Percentiles rank a stretch among this genome's conserved stretches.
phyloP scores from a whole-genome alignment of 371 early-diverging fungal species.

The Actinomucor elegans region DNA sequence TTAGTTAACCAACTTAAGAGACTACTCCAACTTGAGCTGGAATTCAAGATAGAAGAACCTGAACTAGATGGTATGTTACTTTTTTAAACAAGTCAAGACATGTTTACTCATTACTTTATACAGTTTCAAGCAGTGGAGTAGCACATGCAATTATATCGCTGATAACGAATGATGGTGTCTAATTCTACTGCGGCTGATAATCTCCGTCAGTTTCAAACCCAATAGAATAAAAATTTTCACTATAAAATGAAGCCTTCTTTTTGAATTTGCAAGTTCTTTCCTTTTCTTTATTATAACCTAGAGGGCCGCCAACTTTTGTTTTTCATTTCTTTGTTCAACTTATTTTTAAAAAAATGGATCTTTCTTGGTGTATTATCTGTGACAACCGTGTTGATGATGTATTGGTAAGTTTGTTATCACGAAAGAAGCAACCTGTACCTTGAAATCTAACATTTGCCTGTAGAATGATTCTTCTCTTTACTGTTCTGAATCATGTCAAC shows the following conservation, averaged over 20 bases:
- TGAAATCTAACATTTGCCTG: background rate
- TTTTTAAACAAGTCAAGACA: background rate
- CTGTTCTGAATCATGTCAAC: slow-evolving; percentile 31
- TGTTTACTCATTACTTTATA: background rate
- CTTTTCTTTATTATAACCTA: slow-evolving; percentile 22
- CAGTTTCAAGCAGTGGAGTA: slow-evolving; percentile 25
- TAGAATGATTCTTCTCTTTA: slow-evolving; percentile 34
- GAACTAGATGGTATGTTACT: slow-evolving; percentile 48
- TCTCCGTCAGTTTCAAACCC: slow-evolving; percentile 1
- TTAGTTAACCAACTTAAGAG: slow-evolving; percentile 74
- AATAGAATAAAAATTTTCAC: background rate
- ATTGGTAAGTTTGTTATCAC: slow-evolving; percentile 14
- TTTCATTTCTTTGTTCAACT: background rate
- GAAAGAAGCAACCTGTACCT: too few species aligned
- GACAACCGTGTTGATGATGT: slow-evolving; percentile 33
- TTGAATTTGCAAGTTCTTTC: slow-evolving; percentile 10
- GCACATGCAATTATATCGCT: slow-evolving; percentile 24
- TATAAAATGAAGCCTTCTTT: slow-evolving; percentile 1
- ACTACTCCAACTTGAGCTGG: slow-evolving; percentile 66
- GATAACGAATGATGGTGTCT: slow-evolving; percentile 25
- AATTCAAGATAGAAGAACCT: slow-evolving; percentile 73
- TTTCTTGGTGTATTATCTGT: slow-evolving; percentile 39
- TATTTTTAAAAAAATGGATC: slow-evolving; percentile 23
- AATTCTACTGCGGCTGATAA: slow-evolving; percentile 2
- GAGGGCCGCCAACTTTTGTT: slow-evolving; percentile 26